Evolutionary conservation across 495 filamentous ascomycete species (phyloP), one percentile per base, ranked within the genome.

Genomic region (Hypoxylon fuscum): DNA sequence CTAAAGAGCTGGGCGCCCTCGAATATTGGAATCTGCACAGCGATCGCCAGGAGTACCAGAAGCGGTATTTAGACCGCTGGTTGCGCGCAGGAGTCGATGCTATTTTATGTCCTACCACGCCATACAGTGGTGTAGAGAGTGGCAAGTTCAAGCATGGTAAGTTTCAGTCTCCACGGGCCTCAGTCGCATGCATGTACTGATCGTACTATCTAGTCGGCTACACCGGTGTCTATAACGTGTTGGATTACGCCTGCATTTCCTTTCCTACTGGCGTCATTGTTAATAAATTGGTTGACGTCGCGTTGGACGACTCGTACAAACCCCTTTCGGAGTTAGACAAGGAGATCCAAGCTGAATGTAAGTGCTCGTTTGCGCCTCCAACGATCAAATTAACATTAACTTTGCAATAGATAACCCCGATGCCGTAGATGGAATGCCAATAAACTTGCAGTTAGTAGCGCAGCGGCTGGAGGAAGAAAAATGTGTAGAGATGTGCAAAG

Each of bases 391-490:
- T 15, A 55, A 3, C 20, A 10, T 17, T 55, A 47, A 44, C 21
- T 44, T 1, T 32, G 6, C 7, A 1, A 22, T 46, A 75, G 72
- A 96, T 63, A 85, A 96, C 66, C 82, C 88, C 0, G 72, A 74
- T 2, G 81, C 81, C 54, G 93, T 96, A 83, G 84, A 88, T 14
- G 91, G 91, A 4, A 79, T 95, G 67, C 90, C 92, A 0, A 87
- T 93, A 18, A 91, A 80, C 0, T 81, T 96, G 35, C 92, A 96
- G 72, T 77, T 96, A 8, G 88, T 95, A 8, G 91, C 90, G 1
- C 82, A 87, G 61, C 79, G 90, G 35, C 79, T 93, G 71, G 82
- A 93, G 68, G 92, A 96, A 69, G 92, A 96, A 79, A 92, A 92
- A 70, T 89, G 94, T 9, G 69, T 95, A 46, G 87, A 87, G 8